Evolutionary conservation across 2,329 filamentous ascomycete species (phyloP).

Genomic region (Beauveria rudraprayagi): DNA sequence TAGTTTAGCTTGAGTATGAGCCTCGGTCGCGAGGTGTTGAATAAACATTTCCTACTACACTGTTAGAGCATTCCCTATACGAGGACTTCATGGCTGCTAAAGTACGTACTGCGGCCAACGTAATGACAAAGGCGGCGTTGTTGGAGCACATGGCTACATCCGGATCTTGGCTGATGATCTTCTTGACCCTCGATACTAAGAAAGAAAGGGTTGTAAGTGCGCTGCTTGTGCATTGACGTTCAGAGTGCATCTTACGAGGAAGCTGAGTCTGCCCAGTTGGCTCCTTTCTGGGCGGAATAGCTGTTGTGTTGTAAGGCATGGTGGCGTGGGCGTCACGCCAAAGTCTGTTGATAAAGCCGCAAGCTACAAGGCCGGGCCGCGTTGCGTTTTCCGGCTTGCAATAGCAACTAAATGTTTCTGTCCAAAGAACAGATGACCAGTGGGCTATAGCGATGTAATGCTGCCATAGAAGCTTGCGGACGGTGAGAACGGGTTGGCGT

Average conservation of each 20-base stretch:
- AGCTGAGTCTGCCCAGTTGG: constrained; percentile 78
- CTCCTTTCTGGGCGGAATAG: constrained; percentile 72
- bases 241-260: constrained; percentile 54
- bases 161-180: constrained; percentile 82
- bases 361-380: no score
- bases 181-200: constrained; percentile 86
- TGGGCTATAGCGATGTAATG: not conserved
- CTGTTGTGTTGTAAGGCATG: constrained; percentile 88
- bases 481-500: not conserved
- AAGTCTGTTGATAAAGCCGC: not conserved
- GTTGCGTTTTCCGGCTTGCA: not conserved
- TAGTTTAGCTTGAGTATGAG: constrained; percentile 79
- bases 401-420: not conserved
- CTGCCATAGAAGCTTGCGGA: not conserved
- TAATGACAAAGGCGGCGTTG: constrained; percentile 90
- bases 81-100: not conserved
- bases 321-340: constrained; percentile 6
- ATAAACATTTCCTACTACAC: constrained; percentile 83
- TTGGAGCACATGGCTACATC: constrained; percentile 83
- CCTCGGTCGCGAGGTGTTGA: constrained; percentile 78
- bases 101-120: constrained; percentile 66
- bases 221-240: not conserved
- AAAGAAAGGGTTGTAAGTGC: constrained; percentile 9
- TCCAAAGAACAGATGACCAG: not conserved
- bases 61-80: constrained; percentile 2